Conservation (phyloP, 768 basidiomycete genomes). For the Suillus tomentosus region DNA sequence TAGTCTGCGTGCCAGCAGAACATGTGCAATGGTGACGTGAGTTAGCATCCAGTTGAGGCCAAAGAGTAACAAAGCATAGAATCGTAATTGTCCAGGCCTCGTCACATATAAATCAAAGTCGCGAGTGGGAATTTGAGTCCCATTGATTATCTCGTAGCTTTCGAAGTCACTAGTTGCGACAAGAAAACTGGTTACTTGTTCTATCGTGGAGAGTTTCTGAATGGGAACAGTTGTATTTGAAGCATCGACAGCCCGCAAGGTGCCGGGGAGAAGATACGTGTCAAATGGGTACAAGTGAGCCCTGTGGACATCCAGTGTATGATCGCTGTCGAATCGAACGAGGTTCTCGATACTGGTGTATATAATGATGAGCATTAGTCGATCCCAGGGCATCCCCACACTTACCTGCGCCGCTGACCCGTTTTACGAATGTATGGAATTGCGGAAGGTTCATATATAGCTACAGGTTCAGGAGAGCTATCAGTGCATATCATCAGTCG, state of each 20-base stretch:
- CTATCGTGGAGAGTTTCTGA: conserved; percentile 43
- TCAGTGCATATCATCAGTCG: background rate
- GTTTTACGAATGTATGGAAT: conserved; percentile 45
- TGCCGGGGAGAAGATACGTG: conserved; percentile 50
- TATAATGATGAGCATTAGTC: background rate
- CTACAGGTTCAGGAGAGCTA: conserved; percentile 39
- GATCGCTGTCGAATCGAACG: conserved; percentile 58
- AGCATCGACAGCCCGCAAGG: conserved; percentile 42
- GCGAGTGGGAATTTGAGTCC: conserved; percentile 31
- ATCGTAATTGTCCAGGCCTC: conserved; percentile 46
- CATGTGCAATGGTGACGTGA: conserved; percentile 51
- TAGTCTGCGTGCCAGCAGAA: conserved; percentile 43
- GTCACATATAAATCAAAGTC: conserved; percentile 49
- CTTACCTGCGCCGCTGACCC: conserved; percentile 46
- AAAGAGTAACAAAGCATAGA: conserved; percentile 49
- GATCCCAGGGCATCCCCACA: background rate
- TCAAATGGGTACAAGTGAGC: conserved; percentile 61
- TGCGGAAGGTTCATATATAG: conserved; percentile 47
- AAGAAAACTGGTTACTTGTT: conserved; percentile 49
- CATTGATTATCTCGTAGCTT: conserved; percentile 34
- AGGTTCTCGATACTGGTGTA: conserved; percentile 51
- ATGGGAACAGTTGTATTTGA: conserved; percentile 44
- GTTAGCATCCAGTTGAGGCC: conserved; percentile 53
- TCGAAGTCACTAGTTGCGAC: conserved; percentile 42
- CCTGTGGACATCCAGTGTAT: conserved; percentile 56